phyloP scores from a whole-genome alignment of 1,284 basidiomycete species.

The Thecaphora thlaspeos region DNA sequence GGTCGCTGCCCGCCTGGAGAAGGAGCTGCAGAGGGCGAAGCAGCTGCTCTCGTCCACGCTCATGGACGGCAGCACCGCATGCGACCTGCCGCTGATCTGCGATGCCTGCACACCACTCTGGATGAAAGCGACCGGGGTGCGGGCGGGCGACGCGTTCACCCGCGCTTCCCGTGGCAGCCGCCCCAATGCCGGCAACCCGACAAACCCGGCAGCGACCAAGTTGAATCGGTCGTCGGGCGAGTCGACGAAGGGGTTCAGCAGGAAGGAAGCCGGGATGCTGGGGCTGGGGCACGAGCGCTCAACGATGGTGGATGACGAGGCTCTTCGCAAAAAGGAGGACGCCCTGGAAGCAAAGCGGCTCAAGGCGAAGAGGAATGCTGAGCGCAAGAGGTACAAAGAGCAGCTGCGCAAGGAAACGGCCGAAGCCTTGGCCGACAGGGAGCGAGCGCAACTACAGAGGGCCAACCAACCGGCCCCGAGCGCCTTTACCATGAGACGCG shows the following conservation, averaged over 20 bases:
- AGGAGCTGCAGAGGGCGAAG: slow-evolving; percentile 14
- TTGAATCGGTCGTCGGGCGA: slow-evolving; percentile 8
- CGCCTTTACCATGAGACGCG: too few relatives aligned
- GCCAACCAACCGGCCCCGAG: neutral
- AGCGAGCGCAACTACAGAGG: neutral
- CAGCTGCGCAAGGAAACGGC: slow-evolving; percentile 6
- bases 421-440: neutral
- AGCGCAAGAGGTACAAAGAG: slow-evolving; percentile 1
- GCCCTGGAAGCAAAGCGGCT: slow-evolving; percentile 6
- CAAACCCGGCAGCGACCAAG: slow-evolving; percentile 7
- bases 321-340: slow-evolving; percentile 13
- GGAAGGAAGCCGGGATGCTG: slow-evolving; percentile 9
- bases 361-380: slow-evolving; percentile 5
- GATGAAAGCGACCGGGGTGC: slow-evolving; percentile 3
- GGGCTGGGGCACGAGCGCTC: too few relatives aligned
- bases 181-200: neutral
- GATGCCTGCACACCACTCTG: slow-evolving; percentile 14
- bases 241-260: slow-evolving; percentile 5
- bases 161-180: neutral
- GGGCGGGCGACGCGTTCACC: neutral
- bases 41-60: slow-evolving; percentile 4
- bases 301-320: neutral
- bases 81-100: slow-evolving; percentile 13
- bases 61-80: neutral
- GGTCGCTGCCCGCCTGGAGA: slow-evolving; percentile 13